Base-by-base conservation (phyloP, 139 green algal genomes). In the Tetradesmus obliquus region DNA sequence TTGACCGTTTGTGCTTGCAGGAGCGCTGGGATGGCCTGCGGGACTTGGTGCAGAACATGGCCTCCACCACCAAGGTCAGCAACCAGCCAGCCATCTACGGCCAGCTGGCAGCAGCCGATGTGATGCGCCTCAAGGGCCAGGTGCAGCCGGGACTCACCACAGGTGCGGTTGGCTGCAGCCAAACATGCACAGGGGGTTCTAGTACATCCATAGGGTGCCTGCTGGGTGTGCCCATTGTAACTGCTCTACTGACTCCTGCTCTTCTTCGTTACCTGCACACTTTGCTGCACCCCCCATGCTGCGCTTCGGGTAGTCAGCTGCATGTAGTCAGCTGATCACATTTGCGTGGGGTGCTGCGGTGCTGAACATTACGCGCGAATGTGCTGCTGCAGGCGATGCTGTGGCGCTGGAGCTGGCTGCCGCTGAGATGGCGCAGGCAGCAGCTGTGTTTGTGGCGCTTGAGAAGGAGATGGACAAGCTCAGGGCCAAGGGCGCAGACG, bases 81-180 rank as follows among this genome's bases (percentile, higher is more conserved):
- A 96, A 87, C 87, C 95, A 95, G 93, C 97, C 97, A 22, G 93
- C 95, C 92, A 99, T 99, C 72, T 98, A 98, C 80, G 97, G 97
- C 62, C 94, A 96, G 87, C 94, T 95, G 13, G 95, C 96, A 3
- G 94, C 91, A 22, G 93, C 93, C 5, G 96, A 98, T 71, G 93
- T 95, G 45, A 86, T 96, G 91, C 93, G 95, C 76, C 90, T 96
- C 60, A 88, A 93, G 15, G 79, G 88, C 7, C 54, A 79, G 51
- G 87, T 22, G 24, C 66, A 55, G 22, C 32, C 66, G 3, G 71
- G 71, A 6, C 55, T 90, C 20, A 90, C 22, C 69, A 82, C 71
- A 89, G 84, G 66, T 74, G 66, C 15, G 66, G n/a, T n/a, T n/a
- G 1, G 15, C 66, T 74, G 66, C 66, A 24, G n/a, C n/a, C n/a